These are phyloP conservation scores for Camellia granthamiana DNA, from an alignment of 148 eudicot species.

Conservation along the genomic window DNA sequence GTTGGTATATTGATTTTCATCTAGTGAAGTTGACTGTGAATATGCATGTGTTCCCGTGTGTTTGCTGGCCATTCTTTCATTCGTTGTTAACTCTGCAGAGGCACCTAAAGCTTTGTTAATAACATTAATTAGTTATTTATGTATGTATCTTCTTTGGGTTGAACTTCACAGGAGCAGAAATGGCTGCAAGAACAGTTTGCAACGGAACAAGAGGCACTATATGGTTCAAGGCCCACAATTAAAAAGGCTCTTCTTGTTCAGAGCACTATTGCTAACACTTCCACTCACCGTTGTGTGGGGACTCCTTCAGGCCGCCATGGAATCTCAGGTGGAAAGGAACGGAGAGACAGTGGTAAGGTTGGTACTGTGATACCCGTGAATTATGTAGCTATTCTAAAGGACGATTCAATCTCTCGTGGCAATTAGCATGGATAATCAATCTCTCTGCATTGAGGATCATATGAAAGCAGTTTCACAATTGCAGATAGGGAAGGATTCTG, in stretches of 20 bases:
- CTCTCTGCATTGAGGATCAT: neutral
- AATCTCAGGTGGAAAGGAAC: conserved; percentile 50
- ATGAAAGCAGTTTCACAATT: no score
- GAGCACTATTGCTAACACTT: conserved; percentile 48
- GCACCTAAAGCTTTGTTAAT: neutral
- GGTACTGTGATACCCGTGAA: conserved; percentile 50
- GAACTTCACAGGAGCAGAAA: conserved; percentile 61
- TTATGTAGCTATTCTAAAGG: conserved; percentile 74
- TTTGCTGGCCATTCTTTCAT: neutral
- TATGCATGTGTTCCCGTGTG: neutral
- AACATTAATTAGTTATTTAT: neutral
- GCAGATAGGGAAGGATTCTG: no score
- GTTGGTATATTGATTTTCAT: neutral
- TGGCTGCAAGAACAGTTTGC: conserved; percentile 68
- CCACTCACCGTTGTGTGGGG: conserved; percentile 44
- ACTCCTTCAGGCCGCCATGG: conserved; percentile 51
- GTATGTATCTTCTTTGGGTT: neutral
- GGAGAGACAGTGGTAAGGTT: conserved; percentile 51
- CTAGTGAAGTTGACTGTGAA: neutral
- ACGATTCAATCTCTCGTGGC: conserved; percentile 39
- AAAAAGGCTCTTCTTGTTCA: conserved; percentile 60
- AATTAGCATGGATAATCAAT: neutral
- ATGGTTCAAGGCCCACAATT: conserved; percentile 55
- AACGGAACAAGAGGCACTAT: conserved; percentile 65
- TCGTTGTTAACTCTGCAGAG: neutral